phyloP scores from a whole-genome alignment of 495 filamentous ascomycete species.

The Aspergillus incahuasiensis region DNA sequence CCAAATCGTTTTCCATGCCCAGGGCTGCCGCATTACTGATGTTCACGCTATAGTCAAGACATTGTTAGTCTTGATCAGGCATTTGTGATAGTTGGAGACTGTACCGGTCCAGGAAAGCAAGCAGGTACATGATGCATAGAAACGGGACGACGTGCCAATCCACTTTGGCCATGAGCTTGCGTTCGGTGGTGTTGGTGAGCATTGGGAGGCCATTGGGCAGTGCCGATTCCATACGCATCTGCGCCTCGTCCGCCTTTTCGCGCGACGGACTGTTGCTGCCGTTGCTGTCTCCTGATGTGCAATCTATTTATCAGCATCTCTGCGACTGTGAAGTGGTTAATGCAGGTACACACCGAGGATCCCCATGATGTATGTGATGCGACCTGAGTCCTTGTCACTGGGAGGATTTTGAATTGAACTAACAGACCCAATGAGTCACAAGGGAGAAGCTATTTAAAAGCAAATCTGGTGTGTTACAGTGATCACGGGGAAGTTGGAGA shows the following conservation, averaged over 20 bases:
- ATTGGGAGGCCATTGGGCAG: slow-evolving; percentile 23
- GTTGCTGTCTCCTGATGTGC: slow-evolving; percentile 8
- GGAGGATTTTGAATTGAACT: neutral
- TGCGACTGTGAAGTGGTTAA: neutral
- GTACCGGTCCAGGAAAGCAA: slow-evolving; percentile 83
- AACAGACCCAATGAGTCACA: neutral
- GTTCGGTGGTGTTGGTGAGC: slow-evolving; percentile 58
- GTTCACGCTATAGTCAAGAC: slow-evolving; percentile 48
- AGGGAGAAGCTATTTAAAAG: neutral
- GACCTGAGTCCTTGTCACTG: neutral
- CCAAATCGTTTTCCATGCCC: slow-evolving; percentile 59
- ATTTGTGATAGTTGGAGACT: slow-evolving; percentile 1
- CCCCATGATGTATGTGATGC: slow-evolving; percentile 9
- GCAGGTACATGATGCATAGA: slow-evolving; percentile 74
- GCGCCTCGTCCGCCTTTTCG: slow-evolving; percentile 25
- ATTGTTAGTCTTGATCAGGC: slow-evolving; percentile 4
- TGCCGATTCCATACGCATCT: slow-evolving; percentile 23
- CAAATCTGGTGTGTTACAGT: neutral
- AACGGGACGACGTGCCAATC: slow-evolving; percentile 79
- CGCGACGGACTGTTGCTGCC: slow-evolving; percentile 5
- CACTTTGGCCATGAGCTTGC: slow-evolving; percentile 67
- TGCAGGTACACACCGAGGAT: neutral
- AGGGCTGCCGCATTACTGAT: slow-evolving; percentile 62
- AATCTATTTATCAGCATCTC: slow-evolving; percentile 3
- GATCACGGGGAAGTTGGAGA: neutral